Evolutionary conservation across 106 monocot species (phyloP).

Genomic region (Iris macrosiphon): DNA sequence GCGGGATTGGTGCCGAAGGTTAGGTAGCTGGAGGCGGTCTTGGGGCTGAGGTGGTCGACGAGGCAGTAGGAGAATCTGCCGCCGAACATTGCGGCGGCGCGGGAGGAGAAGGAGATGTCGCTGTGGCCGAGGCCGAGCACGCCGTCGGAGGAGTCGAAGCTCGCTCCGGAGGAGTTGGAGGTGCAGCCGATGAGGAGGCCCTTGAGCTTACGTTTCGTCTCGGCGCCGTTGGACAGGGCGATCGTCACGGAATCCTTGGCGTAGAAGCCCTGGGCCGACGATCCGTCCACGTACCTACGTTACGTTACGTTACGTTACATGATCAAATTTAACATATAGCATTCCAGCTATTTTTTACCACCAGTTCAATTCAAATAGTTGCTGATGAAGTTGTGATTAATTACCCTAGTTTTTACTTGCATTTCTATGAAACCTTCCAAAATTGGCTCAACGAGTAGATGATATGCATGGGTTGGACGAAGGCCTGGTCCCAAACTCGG

Average conservation of each 20-base stretch:
- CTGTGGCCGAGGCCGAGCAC: conserved; percentile 77
- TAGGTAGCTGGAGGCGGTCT: conserved; percentile 50
- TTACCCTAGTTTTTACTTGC: too few species aligned
- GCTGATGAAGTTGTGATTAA: too few species aligned
- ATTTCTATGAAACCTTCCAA: too few species aligned
- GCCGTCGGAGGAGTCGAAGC: conserved; percentile 48
- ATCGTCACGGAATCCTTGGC: conserved; percentile 62
- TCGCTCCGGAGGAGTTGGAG: conserved; percentile 23
- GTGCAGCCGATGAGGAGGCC: conserved; percentile 65
- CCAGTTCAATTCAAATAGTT: too few species aligned
- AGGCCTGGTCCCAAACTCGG: too few species aligned
- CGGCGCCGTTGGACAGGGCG: conserved; percentile 21
- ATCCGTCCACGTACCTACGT: conserved; percentile 48
- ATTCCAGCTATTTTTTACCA: too few species aligned
- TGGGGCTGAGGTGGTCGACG: conserved; percentile 78
- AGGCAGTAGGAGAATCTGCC: conserved; percentile 84
- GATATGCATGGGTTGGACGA: too few species aligned
- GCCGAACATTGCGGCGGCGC: conserved; percentile 33
- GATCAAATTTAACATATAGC: too few species aligned
- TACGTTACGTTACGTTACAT: too few species aligned
- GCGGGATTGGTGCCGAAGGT: conserved; percentile 45
- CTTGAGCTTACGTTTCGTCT: conserved; percentile 34
- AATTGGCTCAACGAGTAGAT: too few species aligned
- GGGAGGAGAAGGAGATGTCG: conserved; percentile 42
- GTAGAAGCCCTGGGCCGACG: conserved; percentile 46